phyloP scores from a whole-genome alignment of 371 early-diverging fungal genomes.

The Mucor sp. region DNA sequence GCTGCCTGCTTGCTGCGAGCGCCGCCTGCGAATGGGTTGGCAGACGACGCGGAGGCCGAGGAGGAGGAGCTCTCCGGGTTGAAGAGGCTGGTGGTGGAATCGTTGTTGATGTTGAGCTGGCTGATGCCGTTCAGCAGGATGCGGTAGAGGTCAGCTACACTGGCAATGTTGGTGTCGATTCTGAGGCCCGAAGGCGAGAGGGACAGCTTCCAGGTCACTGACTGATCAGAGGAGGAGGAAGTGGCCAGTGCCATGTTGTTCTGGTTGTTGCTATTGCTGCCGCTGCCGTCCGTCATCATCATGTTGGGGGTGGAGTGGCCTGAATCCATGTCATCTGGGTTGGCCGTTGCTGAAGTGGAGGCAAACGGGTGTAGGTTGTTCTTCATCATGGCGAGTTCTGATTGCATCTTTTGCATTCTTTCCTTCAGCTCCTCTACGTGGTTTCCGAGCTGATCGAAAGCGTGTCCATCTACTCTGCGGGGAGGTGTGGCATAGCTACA shows the following conservation, averaged over 20 bases:
- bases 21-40: background rate
- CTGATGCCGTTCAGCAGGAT: constrained; percentile 49
- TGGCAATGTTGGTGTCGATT: constrained; percentile 54
- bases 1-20: background rate
- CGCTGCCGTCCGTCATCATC: background rate
- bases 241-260: constrained; percentile 13
- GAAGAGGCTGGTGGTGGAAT: constrained; percentile 37
- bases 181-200: constrained; percentile 49
- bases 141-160: constrained; percentile 51
- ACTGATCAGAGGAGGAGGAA: constrained; percentile 14
- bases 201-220: constrained; percentile 54
- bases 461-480: constrained; percentile 59
- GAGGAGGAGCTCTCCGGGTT: constrained; percentile 32
- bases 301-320: constrained; percentile 4
- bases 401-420: constrained; percentile 52
- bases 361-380: constrained; percentile 23
- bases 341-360: constrained; percentile 41
- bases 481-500: constrained; percentile 57
- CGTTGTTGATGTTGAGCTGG: constrained; percentile 49
- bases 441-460: constrained; percentile 56
- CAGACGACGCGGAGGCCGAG: background rate
- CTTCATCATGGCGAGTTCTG: constrained; percentile 54
- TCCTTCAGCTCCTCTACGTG: constrained; percentile 54
- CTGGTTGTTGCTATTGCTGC: background rate
- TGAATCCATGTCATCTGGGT: constrained; percentile 17